Conservation (phyloP, 148 eudicot species). For the Drosera capensis region DNA sequence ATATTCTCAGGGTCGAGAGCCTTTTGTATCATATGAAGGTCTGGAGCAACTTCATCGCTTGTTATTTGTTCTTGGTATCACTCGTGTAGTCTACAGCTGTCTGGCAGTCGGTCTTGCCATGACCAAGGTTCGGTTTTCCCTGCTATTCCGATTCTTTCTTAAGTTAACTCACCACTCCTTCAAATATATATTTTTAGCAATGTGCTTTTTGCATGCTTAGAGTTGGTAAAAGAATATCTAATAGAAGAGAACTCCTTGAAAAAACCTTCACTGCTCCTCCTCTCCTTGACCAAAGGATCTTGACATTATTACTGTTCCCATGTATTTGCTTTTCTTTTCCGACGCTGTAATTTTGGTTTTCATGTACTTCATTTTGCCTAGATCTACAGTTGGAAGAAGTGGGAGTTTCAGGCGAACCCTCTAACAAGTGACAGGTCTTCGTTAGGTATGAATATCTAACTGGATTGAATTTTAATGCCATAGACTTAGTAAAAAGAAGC, state of each 20-base stretch:
- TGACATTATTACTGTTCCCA: not conserved
- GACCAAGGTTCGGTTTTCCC: slow-evolving; percentile 53
- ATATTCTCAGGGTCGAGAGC: slow-evolving; percentile 71
- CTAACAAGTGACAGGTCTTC: slow-evolving; percentile 30
- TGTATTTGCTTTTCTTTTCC: not conserved
- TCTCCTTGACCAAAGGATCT: not conserved
- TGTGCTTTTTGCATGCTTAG: too few relatives aligned
- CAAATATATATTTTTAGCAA: too few relatives aligned
- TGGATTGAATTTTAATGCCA: not conserved
- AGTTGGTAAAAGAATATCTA: too few relatives aligned
- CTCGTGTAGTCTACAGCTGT: slow-evolving; percentile 86
- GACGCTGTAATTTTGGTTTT: not conserved
- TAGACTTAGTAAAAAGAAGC: not conserved
- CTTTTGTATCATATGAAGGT: slow-evolving; percentile 91
- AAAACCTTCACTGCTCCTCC: not conserved
- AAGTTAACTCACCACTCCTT: not conserved
- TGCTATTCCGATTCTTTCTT: not conserved
- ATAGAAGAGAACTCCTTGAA: too few relatives aligned
- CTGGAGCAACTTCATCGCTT: slow-evolving; percentile 96
- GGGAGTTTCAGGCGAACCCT: slow-evolving; percentile 62
- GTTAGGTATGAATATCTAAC: not conserved
- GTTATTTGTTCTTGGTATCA: slow-evolving; percentile 92
- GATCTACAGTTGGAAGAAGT: slow-evolving; percentile 99
- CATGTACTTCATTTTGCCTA: slow-evolving; percentile 1
- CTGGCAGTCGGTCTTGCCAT: slow-evolving; percentile 72